A percentile compares a stretch with the other conserved stretches of the same genome.
Evolutionary conservation across 768 basidiomycete genomes (phyloP).

Genomic region (Leucogyrophana mollusca): DNA sequence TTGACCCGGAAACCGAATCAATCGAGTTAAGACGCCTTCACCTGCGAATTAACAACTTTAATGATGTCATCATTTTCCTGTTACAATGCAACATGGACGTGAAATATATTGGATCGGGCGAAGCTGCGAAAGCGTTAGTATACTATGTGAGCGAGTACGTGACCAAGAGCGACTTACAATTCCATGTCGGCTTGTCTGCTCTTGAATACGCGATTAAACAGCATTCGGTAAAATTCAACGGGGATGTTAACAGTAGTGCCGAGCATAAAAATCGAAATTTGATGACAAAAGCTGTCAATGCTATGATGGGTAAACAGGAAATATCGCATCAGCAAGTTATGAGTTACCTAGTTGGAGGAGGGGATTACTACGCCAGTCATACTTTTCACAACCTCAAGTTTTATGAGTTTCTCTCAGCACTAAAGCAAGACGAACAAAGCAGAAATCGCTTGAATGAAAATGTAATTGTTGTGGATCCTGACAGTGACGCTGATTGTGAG

Average conservation of each 20-base stretch:
- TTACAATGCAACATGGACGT: conserved; percentile 28
- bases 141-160: conserved; percentile 38
- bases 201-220: conserved; percentile 10
- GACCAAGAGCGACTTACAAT: conserved; percentile 23
- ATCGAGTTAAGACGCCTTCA: conserved; percentile 8
- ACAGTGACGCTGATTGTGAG: not conserved
- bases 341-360: conserved; percentile 24
- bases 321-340: conserved; percentile 28
- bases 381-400: not conserved
- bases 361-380: conserved; percentile 20
- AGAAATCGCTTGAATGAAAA: not conserved
- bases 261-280: not conserved
- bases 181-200: conserved; percentile 14
- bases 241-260: not conserved
- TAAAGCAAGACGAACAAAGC: not conserved
- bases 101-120: conserved; percentile 28
- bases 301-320: conserved; percentile 22
- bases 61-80: conserved; percentile 12
- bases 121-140: conserved; percentile 26
- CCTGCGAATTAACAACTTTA: conserved; percentile 12
- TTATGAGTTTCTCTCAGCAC: not conserved
- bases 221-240: not conserved
- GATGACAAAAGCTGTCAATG: conserved; percentile 9
- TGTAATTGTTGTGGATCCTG: not conserved
- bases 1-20: conserved; percentile 7